Conservation (phyloP, 176 grass and related monocot species). For the Oropetium thomaeum region DNA sequence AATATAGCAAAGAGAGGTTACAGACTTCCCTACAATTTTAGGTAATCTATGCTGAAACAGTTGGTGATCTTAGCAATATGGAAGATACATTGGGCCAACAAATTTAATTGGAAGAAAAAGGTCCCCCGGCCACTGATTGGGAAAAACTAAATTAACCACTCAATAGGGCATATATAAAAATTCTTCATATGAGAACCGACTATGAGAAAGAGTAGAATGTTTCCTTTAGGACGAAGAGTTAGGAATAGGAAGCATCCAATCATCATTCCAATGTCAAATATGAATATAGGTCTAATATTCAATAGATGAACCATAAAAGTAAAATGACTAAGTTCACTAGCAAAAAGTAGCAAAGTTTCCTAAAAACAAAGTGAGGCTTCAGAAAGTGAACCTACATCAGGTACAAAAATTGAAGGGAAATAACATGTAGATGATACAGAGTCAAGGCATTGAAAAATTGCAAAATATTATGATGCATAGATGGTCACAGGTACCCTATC, state of each 20-base stretch:
- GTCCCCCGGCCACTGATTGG: not conserved
- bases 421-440: not conserved
- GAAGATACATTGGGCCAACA: not conserved
- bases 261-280: not conserved
- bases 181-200: not conserved
- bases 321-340: not conserved
- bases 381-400: not conserved
- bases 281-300: not conserved
- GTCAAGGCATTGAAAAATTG: not conserved
- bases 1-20: not conserved
- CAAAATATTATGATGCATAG: not conserved
- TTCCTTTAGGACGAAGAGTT: not conserved
- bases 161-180: slow-evolving; percentile 16
- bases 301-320: not conserved
- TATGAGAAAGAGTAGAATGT: not conserved
- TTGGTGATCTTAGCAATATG: slow-evolving; percentile 1
- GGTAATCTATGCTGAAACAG: not conserved
- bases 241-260: not conserved
- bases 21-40: not conserved
- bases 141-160: not conserved
- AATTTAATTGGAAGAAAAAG: not conserved
- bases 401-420: slow-evolving; percentile 9
- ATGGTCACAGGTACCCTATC: not conserved
- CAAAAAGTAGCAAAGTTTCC: too few relatives aligned
- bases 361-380: not conserved